These are phyloP conservation scores for Fagopyrum esculentum DNA, from an alignment of 148 eudicot genomes.

Conservation along the genomic window DNA sequence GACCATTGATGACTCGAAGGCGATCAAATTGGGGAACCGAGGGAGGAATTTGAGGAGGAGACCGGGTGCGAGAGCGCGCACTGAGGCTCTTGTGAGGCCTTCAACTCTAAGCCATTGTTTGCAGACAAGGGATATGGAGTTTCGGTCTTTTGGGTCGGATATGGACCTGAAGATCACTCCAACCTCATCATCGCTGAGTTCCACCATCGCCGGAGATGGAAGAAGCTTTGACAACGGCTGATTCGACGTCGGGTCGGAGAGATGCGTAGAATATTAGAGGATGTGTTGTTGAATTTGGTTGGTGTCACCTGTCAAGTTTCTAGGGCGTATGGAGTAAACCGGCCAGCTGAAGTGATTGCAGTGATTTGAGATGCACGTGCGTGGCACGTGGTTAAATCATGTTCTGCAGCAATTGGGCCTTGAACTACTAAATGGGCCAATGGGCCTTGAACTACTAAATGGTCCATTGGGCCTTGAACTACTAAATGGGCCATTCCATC, in stretches of 20 bases:
- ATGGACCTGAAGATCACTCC: constrained; percentile 15
- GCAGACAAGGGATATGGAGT: constrained; percentile 24
- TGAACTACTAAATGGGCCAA: too few relatives aligned
- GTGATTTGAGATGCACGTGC: neutral
- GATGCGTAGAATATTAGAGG: neutral
- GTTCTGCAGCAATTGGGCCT: too few relatives aligned
- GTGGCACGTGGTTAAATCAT: neutral
- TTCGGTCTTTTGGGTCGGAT: constrained; percentile 12
- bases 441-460: too few relatives aligned
- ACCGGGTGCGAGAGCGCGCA: constrained; percentile 16
- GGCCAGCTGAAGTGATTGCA: neutral
- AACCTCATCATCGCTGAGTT: constrained; percentile 18
- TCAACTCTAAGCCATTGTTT: constrained; percentile 24
- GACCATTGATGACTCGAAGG: constrained; percentile 10
- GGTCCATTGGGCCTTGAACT: too few relatives aligned
- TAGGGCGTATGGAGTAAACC: neutral
- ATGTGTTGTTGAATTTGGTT: neutral
- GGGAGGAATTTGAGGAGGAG: constrained; percentile 14
- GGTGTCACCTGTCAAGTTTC: neutral
- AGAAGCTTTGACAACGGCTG: neutral
- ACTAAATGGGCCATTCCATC: too few relatives aligned
- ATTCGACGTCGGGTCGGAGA: neutral
- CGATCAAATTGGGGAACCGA: constrained; percentile 20
- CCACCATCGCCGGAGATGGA: constrained; percentile 8
- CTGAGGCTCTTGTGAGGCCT: constrained; percentile 16